Base-by-base conservation (phyloP, 352 stramenopile species). In the Peronospora destructor region DNA sequence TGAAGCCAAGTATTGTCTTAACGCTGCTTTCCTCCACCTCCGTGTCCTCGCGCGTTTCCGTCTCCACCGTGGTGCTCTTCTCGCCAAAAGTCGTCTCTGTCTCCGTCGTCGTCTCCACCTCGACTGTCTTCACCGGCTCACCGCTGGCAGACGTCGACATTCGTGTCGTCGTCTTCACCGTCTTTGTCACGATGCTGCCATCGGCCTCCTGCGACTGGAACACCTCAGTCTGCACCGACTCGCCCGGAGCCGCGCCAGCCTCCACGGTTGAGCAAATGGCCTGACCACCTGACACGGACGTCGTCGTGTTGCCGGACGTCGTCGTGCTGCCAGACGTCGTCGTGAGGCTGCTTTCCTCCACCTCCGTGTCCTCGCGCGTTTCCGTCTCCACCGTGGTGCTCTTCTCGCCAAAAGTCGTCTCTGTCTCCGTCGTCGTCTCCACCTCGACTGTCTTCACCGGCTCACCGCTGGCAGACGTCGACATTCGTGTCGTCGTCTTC, bases 361-460 rank as follows among this genome's bases (percentile, higher is more conserved):
- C 37, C n/a, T 55, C 38, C 17, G 38, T 55, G 39, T 55, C 48
- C 41, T 57, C 49, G 19, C 48, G 48, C 30, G 49, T 57, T 34
- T 57, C 49, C 26, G 34, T 57, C 49, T 50, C 49, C 49, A 57
- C 49, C 40, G 41, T 57, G 21, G 41, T 50, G 49, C 49, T 57
- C 49, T 50, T 57, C 41, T 50, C 41, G 34, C 49, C 49, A 17
- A 33, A 45, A 38, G 35, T 45, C 13, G 49, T 51, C 49, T 57
- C 49, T 33, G 41, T 57, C 49, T 57, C 49, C 33, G 41, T 57
- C 25, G 41, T 57, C 11, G 41, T 57, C 42, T 57, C 49, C 49
- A 50, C 49, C 14, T 57, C 49, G 19, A 57, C 11, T 19, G 47
- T 54, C 16, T 7, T 49, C 49, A 50, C 49, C 41, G 45, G 13